Evolutionary conservation across 768 basidiomycete species (phyloP), one percentile per base, ranked within the genome.

Genomic region (Lentinus brumalis): DNA sequence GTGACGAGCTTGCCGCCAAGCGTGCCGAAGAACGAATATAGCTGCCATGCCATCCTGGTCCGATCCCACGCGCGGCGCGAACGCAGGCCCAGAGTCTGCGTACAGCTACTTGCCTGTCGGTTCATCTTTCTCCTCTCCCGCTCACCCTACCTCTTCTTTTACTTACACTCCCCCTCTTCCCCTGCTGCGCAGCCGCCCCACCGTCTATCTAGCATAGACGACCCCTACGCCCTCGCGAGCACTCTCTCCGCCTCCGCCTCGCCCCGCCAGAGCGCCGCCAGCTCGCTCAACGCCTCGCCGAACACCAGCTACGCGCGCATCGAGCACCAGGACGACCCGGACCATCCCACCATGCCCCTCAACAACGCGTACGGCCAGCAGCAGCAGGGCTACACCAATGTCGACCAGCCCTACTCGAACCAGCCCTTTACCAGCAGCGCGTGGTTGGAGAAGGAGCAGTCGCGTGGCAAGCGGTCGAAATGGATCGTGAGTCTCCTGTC

Each of bases 401-500:
- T 78, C 46, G 71, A 69, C 53, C 69, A 73, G 4, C 61, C 64
- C 16, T 67, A 67, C 66, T 29, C 47, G 51, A 64, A 68, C 57
- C 12, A 38, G 15, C 59, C 54, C 4, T 70, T 73, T 39, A 73
- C 56, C 65, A 74, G 68, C 70, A 77, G 71, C 66, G 72, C 71
- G 49, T 79, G 78, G 79, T 75, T 79, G 55, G 78, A 79, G 57
- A 70, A 73, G 65, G 68, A 75, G 66, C 70, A 71, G 67, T 8
- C 63, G 15, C 42, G 68, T 55, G 68, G 53, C 56, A 50, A 64
- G 31, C 60, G 64, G 30, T 84, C 84, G 52, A 87, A 83, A 71
- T 78, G 71, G 68, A 83, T 88, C 62, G 88, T 89, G 62, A 66
- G 86, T 80, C 35, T 35, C 5, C 26, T 32, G 18, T 29, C 39